These are phyloP conservation scores for Ilex asprella DNA, from an alignment of 257 asterid species.

Conservation along the genomic window DNA sequence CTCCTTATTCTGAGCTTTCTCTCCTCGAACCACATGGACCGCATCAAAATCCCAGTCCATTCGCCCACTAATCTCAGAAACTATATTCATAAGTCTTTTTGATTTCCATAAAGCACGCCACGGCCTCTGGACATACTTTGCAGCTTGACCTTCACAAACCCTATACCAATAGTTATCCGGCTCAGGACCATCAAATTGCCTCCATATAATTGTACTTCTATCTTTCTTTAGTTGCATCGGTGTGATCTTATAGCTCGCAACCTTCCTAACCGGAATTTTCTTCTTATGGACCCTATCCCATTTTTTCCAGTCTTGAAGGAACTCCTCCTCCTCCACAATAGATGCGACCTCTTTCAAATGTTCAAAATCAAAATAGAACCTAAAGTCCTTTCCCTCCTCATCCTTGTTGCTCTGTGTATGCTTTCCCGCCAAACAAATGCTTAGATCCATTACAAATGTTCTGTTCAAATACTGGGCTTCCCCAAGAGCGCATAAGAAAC, in stretches of 20 bases:
- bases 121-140: conserved; percentile 72
- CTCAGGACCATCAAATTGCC: conserved; percentile 74
- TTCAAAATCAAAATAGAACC: conserved; percentile 91
- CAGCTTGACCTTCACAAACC: conserved; percentile 88
- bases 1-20: conserved; percentile 64
- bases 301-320: conserved; percentile 69
- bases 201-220: conserved; percentile 65
- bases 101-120: conserved; percentile 91
- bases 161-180: conserved; percentile 94
- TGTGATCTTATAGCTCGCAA: conserved; percentile 52
- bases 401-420: conserved; percentile 62
- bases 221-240: conserved; percentile 72
- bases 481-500: conserved; percentile 91
- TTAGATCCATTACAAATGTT: conserved; percentile 90
- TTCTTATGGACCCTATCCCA: conserved; percentile 64
- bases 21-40: conserved; percentile 84
- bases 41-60: conserved; percentile 99
- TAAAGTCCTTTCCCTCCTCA: conserved; percentile 84
- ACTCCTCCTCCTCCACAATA: conserved; percentile 73
- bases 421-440: conserved; percentile 68
- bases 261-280: conserved; percentile 58
- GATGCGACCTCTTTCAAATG: conserved; percentile 75
- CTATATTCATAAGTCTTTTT: conserved; percentile 85
- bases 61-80: conserved; percentile 82
- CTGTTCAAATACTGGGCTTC: conserved; percentile 88